Conservation (phyloP, 352 stramenopile genomes). For the Chrysophaeum taylorii region DNA sequence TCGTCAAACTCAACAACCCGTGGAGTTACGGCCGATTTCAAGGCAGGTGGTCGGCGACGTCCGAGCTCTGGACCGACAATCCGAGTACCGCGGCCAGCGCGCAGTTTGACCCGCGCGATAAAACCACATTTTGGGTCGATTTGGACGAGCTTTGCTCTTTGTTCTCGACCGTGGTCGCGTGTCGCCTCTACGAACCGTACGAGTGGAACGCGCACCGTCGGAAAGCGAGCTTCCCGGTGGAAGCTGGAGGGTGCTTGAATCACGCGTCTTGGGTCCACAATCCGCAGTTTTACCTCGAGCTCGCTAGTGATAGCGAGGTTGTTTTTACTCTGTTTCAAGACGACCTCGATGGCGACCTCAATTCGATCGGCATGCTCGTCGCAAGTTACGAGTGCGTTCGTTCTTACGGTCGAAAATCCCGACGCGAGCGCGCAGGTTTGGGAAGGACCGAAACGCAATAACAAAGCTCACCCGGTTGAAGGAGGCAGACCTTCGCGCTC, state of each 20-base stretch:
- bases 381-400: not conserved
- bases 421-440: too few species aligned
- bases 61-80: not conserved
- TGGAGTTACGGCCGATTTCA: constrained; percentile 11
- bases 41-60: not conserved
- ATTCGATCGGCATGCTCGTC: not conserved
- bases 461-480: not conserved
- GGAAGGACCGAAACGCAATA: not conserved
- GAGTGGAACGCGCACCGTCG: not conserved
- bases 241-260: not conserved
- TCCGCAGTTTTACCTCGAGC: constrained; percentile 13
- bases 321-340: not conserved
- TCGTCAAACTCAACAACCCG: constrained; percentile 11
- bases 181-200: not conserved
- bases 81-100: not conserved
- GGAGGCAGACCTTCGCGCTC: not conserved
- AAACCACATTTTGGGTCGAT: not conserved
- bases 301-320: not conserved
- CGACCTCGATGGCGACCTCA: not conserved
- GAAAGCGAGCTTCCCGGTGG: not conserved
- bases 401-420: not conserved
- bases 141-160: not conserved
- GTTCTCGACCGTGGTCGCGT: not conserved
- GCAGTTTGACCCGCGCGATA: not conserved
- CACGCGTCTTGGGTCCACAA: not conserved